Conservation (phyloP, 192 early-diverging fungal genomes). For the Entomortierella beljakovae region DNA sequence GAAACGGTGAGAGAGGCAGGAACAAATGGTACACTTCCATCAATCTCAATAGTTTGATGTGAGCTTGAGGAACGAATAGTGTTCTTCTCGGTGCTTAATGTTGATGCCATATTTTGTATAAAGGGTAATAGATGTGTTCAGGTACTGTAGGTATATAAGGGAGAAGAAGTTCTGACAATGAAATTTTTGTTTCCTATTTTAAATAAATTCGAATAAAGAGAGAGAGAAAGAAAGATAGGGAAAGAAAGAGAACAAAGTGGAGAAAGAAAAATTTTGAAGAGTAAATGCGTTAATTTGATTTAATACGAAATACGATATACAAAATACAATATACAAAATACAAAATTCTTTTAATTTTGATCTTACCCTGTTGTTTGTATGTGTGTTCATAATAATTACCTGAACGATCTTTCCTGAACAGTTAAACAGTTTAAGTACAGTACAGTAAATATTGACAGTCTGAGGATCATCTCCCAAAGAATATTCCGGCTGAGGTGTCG, state of each 20-base stretch:
- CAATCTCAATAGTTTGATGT: background rate
- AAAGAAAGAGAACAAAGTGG: conserved; percentile 5
- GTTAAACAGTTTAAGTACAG: too few species aligned
- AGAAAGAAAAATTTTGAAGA: conserved; percentile 20
- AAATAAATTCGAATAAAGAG: background rate
- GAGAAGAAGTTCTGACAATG: background rate
- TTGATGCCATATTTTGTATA: conserved; percentile 3
- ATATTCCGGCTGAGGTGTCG: too few species aligned
- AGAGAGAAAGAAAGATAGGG: background rate
- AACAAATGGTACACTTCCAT: conserved; percentile 40
- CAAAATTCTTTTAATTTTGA: too few species aligned
- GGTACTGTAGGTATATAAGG: background rate
- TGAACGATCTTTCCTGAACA: too few species aligned
- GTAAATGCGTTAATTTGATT: background rate
- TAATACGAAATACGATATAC: background rate
- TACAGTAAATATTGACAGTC: too few species aligned
- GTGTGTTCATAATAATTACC: too few species aligned
- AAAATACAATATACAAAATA: too few species aligned
- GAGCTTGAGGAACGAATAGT: conserved; percentile 3
- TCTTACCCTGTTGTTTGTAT: too few species aligned
- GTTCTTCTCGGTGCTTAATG: conserved; percentile 13
- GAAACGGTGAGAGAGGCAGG: conserved; percentile 38
- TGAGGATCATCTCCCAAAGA: too few species aligned
- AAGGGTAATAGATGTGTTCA: background rate
- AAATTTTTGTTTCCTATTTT: too few species aligned